phyloP scores from a whole-genome alignment of 225 moss, liverwort and hornwort species.

The Thuidium tamariscinum region DNA sequence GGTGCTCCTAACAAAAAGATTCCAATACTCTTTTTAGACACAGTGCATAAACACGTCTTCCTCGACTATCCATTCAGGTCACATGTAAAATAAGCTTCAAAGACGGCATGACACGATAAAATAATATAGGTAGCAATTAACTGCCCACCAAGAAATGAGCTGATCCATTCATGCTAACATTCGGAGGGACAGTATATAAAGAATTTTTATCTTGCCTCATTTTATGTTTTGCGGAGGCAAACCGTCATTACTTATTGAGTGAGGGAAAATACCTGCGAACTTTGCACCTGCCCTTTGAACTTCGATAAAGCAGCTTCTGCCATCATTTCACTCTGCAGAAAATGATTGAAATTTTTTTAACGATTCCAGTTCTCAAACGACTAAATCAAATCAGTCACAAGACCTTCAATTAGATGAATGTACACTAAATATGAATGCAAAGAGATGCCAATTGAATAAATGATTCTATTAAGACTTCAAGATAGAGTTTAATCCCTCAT shows the following conservation, averaged over 20 bases:
- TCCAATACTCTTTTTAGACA: neutral
- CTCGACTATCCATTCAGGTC: neutral
- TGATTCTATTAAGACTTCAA: neutral
- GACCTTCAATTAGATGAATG: neutral
- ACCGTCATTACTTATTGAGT: neutral
- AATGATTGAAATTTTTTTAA: neutral
- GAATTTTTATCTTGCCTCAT: neutral
- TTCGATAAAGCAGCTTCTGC: conserved; percentile 83
- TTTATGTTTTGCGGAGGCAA: neutral
- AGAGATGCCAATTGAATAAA: neutral
- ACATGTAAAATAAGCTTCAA: neutral
- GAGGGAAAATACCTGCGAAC: conserved; percentile 54
- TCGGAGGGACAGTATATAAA: neutral
- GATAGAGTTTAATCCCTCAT: neutral
- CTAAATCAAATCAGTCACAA: neutral
- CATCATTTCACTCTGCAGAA: conserved; percentile 82
- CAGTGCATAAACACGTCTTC: neutral
- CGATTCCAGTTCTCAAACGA: neutral
- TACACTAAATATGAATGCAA: neutral
- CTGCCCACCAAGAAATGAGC: neutral
- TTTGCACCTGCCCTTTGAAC: conserved; percentile 82
- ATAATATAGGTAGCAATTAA: neutral
- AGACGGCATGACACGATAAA: neutral
- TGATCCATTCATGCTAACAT: neutral
- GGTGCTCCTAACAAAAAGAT: conserved; percentile 61